A percentile compares a stretch with the other conserved stretches of the same genome.
These are phyloP conservation scores for Pythium vanterpoolii DNA, from an alignment of 352 stramenopile genomes.

Conservation along the genomic window DNA sequence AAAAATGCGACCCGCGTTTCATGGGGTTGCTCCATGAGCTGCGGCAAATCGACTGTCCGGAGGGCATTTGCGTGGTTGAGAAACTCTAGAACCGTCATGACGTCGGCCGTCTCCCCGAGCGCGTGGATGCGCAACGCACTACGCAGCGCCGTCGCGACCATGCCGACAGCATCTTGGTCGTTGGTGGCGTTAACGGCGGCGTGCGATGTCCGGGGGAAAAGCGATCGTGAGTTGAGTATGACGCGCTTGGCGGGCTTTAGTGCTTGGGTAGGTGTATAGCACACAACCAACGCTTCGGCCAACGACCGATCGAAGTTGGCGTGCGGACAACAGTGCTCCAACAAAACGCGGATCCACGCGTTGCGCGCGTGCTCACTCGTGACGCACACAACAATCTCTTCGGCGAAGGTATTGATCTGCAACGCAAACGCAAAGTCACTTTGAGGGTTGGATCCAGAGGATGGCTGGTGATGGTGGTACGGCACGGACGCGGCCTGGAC, in stretches of 20 bases:
- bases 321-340: constrained; percentile 49
- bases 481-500: constrained; percentile 38
- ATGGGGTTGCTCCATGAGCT: constrained; percentile 39
- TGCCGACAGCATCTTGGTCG: constrained; percentile 28
- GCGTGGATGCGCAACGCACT: constrained; percentile 32
- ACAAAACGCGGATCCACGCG: constrained; percentile 59
- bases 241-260: constrained; percentile 52
- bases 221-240: constrained; percentile 54
- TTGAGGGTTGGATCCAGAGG: neutral
- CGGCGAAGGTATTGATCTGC: constrained; percentile 67
- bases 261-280: constrained; percentile 31
- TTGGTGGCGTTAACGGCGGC: neutral
- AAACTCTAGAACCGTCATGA: constrained; percentile 59
- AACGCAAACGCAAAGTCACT: constrained; percentile 45
- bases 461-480: neutral
- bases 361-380: constrained; percentile 53
- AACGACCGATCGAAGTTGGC: constrained; percentile 41
- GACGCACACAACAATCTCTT: constrained; percentile 76
- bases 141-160: constrained; percentile 21
- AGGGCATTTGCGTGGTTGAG: constrained; percentile 63
- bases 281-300: constrained; percentile 24
- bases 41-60: constrained; percentile 47
- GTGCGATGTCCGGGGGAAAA: constrained; percentile 48
- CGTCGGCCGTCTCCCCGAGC: constrained; percentile 32
- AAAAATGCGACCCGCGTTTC: constrained; percentile 75